These are phyloP conservation scores for Diaporthe ilicicola DNA, from an alignment of 2,329 filamentous ascomycete species.

Conservation along the genomic window DNA sequence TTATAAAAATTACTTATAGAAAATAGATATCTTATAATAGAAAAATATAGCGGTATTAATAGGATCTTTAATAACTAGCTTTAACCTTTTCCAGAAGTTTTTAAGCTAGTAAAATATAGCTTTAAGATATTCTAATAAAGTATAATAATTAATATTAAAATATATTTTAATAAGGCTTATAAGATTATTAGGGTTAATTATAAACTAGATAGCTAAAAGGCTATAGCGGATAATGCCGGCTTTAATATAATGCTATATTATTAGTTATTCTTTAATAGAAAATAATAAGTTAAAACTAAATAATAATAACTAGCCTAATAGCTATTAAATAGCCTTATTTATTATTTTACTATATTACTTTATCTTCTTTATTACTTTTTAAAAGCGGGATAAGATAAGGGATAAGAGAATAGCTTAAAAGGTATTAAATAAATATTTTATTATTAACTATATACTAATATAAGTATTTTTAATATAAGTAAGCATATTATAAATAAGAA, in stretches of 20 bases:
- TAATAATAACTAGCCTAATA: background rate
- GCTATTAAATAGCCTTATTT: background rate
- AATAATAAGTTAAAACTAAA: background rate
- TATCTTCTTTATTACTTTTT: background rate
- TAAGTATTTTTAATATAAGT: background rate
- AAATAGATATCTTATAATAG: too few relatives aligned
- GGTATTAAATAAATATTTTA: background rate
- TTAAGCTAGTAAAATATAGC: too few relatives aligned
- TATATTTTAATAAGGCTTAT: background rate
- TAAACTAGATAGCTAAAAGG: background rate
- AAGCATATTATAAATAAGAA: background rate
- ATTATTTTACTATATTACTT: background rate
- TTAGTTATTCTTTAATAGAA: background rate
- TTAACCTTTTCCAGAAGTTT: background rate
- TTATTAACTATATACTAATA: background rate
- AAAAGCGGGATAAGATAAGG: background rate
- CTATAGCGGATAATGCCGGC: background rate
- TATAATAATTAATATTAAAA: background rate
- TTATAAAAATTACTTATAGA: background rate
- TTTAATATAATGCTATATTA: background rate
- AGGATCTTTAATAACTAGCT: too few relatives aligned
- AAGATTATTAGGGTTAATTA: background rate
- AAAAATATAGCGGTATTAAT: too few relatives aligned
- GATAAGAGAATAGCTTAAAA: background rate
- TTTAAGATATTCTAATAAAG: too few relatives aligned